Base-by-base conservation (phyloP, 2,329 filamentous ascomycete species). In the Aspergillus intermedius region DNA sequence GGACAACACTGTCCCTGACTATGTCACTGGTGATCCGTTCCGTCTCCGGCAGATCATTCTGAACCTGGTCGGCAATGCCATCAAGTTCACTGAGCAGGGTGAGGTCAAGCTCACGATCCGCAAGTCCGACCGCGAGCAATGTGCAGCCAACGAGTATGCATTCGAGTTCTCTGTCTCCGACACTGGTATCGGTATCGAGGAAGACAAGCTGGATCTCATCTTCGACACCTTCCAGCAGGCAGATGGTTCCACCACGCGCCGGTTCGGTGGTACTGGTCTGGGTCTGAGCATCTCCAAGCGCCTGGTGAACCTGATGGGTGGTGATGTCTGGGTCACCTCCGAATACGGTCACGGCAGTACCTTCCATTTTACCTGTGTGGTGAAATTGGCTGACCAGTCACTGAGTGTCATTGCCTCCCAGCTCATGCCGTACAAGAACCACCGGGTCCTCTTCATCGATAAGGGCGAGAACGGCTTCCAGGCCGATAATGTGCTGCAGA, bases 211-310 rank as follows among this genome's bases (percentile, higher is more conserved):
- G 46, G 90, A 95, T 65, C 77, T 97, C 56, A 97, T 98, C 65
- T 97, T 98, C 71, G 93, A 97, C 72, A 97, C 91, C 0, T 97
- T 97, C 82, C 91, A 96, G 69, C 93, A 97, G 74, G 93, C 93
- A 17, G 93, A 97, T 66, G 91, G 91, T 34, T 96, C 91, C 30
- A 97, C 94, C 68, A 97, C 91, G 1, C 82, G 91, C 60, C 93
- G 94, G 66, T 97, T 97, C 67, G 91, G 91, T 60, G 91, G 91
- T 60, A 97, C 93, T 5, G 91, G 91, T 58, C 80, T 97, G 8
- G 91, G 91, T 57, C 74, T 97, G 22, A 96, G 91, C 13, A 97
- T 97, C 63, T 97, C 91, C 23, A 94, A 95, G 74, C 83, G 91
- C 58, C 79, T 97, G 25, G 91, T 97, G 48, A 95, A 91, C 58